Evolutionary conservation across 1,284 basidiomycete species (phyloP).

Genomic region (Leucoagaricus sp.): DNA sequence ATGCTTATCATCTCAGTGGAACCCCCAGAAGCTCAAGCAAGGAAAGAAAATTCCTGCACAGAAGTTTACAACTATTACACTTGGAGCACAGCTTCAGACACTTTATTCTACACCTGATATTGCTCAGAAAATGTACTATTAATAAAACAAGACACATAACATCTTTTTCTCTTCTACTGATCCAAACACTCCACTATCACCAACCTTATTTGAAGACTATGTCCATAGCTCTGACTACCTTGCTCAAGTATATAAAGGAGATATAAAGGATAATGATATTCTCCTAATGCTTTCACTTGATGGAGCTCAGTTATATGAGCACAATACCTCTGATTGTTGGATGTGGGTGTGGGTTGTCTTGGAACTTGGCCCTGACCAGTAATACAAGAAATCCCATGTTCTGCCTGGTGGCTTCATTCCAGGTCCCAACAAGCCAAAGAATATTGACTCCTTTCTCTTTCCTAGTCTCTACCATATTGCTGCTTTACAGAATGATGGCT

Average conservation of each 20-base stretch:
- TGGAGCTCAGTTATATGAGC: slow-evolving; percentile 15
- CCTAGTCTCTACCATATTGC: no score
- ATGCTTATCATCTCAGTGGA: slow-evolving; percentile 10
- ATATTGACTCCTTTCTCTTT: no score
- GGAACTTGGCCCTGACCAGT: slow-evolving; percentile 22
- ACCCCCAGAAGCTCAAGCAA: not conserved
- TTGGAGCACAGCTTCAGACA: slow-evolving; percentile 13
- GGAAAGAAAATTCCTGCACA: not conserved
- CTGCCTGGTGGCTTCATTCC: no score
- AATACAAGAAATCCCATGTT: no score
- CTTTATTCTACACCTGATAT: slow-evolving; percentile 5
- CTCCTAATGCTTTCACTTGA: slow-evolving; percentile 13
- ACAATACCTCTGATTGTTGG: slow-evolving; percentile 27
- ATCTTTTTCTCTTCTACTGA: not conserved
- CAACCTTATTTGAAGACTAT: not conserved
- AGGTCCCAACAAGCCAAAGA: no score
- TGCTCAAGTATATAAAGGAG: not conserved
- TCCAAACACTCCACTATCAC: not conserved
- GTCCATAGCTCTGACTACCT: slow-evolving; percentile 5
- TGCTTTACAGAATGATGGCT: no score
- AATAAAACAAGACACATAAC: not conserved
- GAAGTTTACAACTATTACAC: slow-evolving; percentile 9
- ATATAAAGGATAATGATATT: slow-evolving; percentile 9
- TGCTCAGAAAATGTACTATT: slow-evolving; percentile 6
- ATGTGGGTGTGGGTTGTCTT: slow-evolving; percentile 25